Evolutionary conservation across 257 asterid genomes (phyloP), one percentile per base, ranked within the genome.

Genomic region (Solanum acaule): DNA sequence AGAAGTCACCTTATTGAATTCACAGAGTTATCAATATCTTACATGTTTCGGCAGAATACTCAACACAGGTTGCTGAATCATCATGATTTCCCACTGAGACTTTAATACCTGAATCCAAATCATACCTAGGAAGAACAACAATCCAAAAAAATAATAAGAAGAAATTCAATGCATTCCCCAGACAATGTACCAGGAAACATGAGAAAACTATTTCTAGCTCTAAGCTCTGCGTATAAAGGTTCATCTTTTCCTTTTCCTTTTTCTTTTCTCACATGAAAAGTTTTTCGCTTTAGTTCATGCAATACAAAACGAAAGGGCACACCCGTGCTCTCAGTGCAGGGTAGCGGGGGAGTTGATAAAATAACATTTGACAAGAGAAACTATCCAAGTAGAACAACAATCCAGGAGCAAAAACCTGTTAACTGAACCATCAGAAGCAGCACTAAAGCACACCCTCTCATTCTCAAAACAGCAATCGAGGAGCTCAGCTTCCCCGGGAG

Each of bases 401-500:
- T 27, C 27, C 40, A 79, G 0, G 86, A 81, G 18, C 2, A 81
- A 18, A 84, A 91, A 97, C 99, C 99, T 95, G 93, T 90, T 44
- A 88, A 97, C 63, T 23, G 93, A 94, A 63, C 99, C 99, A 91
- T 95, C 98, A 6, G 98, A 90, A 90, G 91, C 92, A 65, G 95
- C 95, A 70, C 91, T 93, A 68, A 94, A 86, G 86, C 96, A 98
- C 44, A 91, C 92, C 0, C 90, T 68, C 34, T 97, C 98, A 38
- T 90, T 90, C 91, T 91, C 93, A 70, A 95, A 94, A 89, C 98
- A 95, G 72, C 98, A 97, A 92, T 96, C 99, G 5, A 94, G 91
- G 65, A 96, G 94, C 25, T 94, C 93, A 18, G 90, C 87, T 78
- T 88, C 93, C 16, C 67, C 52, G 49, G 93, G 89, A 90, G 94